Evolutionary conservation across 139 green algal species (phyloP), one percentile per base, ranked within the genome.

Genomic region (Diplosphaera chodatii): DNA sequence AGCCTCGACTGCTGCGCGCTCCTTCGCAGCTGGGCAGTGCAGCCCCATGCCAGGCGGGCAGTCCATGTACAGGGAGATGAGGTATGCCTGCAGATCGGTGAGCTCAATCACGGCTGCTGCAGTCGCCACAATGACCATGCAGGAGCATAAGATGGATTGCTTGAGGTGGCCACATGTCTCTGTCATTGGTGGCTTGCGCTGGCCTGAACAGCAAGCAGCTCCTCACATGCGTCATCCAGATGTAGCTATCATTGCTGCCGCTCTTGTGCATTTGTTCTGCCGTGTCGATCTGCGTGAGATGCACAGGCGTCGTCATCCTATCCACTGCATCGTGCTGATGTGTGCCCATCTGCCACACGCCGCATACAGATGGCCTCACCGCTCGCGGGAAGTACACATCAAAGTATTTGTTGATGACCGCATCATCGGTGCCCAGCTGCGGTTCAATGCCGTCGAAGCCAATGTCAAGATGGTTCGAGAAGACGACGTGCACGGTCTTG

Each of bases 351-450:
- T n/a, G n/a, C n/a, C n/a, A n/a, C n/a, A n/a, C n/a, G n/a, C n/a
- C n/a, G n/a, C n/a, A n/a, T n/a, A n/a, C n/a, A n/a, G n/a, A n/a
- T n/a, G n/a, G n/a, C n/a, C n/a, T n/a, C 23, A 84, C 77, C 25
- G 85, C 85, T 6, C 33, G 25, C 6, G 78, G 81, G 29, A 78
- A 84, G 41, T 84, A 77, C 16, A 76, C 32, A 10, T 85, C 65
- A 59, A 89, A 90, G 70, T 90, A 87, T 0, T 75, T 67, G 64
- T 82, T 72, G 32, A 90, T 85, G 6, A 88, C 84, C 6, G 67
- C 59, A n/a, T 77, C 73, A 72, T 90, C 85, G 4, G 70, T 63
- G 32, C 80, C 72, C 15, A 62, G 40, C 28, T 37, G 29, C 3
- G 66, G 70, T 20, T 63, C 30, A 25, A 75, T 75, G 28, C 66